Evolutionary conservation across 257 asterid species (phyloP), one percentile per base, ranked within the genome.

Genomic region (Rehmannia glutinosa): DNA sequence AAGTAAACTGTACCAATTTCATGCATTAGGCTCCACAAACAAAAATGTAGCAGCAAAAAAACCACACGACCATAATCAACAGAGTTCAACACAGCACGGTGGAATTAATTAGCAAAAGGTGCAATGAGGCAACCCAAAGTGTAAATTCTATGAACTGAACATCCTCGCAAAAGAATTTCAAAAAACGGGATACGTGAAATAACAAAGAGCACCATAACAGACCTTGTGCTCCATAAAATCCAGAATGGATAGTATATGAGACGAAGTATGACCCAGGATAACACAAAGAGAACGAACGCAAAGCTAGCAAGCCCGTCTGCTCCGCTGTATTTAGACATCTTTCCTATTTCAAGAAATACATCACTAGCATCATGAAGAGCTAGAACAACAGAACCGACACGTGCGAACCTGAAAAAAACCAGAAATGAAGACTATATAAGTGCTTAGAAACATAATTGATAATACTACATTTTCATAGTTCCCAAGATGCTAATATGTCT

Each of bases 201-300:
- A 47, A 47, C 21, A 47, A 8, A 47, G 54, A 51, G 28, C 30
- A 68, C 19, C 24, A 51, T 2, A 56, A 71, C 73, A 42, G 47
- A 91, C 99, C 99, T 94, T 39, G 99, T 94, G 83, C 99, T 94
- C 99, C 99, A 88, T 13, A 94, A 88, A 64, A 94, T 70, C 98
- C 98, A 94, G 71, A 94, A 91, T 3, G 99, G 99, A 72, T 81
- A 94, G 80, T 87, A 91, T 73, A 83, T 84, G 68, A 94, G 90
- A 49, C 99, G 97, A 79, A 91, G 98, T 52, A 84, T 52, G 82
- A 91, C 66, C 99, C 99, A 94, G 19, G 99, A 94, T 72, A 94
- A 63, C 72, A 84, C 96, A 72, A 94, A 94, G 52, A 94, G 84
- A 75, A 94, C 74, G 71, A 94, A 94, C 8, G 99, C 81, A 73